Base-by-base conservation (phyloP, 2,329 filamentous ascomycete species). In the Metarhizium anisopliae region DNA sequence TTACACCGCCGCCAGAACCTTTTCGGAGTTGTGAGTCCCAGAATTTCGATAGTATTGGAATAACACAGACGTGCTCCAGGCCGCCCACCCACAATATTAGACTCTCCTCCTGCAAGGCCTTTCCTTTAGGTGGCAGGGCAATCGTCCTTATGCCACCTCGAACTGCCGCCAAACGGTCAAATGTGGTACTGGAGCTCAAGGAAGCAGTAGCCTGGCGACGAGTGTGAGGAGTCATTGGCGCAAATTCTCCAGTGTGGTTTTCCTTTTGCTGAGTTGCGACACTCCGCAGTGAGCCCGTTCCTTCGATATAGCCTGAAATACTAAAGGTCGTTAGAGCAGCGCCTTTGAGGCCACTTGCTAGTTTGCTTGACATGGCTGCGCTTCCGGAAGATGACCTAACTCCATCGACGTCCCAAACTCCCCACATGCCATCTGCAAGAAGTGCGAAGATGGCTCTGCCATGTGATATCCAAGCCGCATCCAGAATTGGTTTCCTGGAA, bases 401-500 rank as follows among this genome's bases (percentile, higher is more conserved):
- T 7, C 82, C 80, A 59, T 85, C 81, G 49, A 86, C 75, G 61
- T 86, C 83, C 83, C 83, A 86, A 38, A 86, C 79, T 14, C 82
- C 84, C 84, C 84, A 86, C 65, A 83, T 82, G 6, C 83, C 84
- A 61, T 86, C 84, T 1, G 79, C 78, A 3, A 86, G 70, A 2
- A 86, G 71, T 1, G 75, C 74, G 45, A 86, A 69, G 32, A 86
- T 71, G 5, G 83, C 83, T 50, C 79, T 76, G 10, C 84, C 84
- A 57, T 79, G 77, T 2, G 77, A 73, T 51, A 86, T 77, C 84
- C 84, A 86, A 5, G 78, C 75, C 1, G 83, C 81, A 51, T 82
- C 82, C 14, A 86, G 67, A n/a, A 86, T 77, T 0, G 78, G 77
- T 61, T 85, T 87, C 47, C 84, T 74, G 2, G 75, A 67, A 5